Evolutionary conservation across 1,139 yeast species (phyloP), one percentile per base, ranked within the genome.

Genomic region (Saccharomyces hybrid): DNA sequence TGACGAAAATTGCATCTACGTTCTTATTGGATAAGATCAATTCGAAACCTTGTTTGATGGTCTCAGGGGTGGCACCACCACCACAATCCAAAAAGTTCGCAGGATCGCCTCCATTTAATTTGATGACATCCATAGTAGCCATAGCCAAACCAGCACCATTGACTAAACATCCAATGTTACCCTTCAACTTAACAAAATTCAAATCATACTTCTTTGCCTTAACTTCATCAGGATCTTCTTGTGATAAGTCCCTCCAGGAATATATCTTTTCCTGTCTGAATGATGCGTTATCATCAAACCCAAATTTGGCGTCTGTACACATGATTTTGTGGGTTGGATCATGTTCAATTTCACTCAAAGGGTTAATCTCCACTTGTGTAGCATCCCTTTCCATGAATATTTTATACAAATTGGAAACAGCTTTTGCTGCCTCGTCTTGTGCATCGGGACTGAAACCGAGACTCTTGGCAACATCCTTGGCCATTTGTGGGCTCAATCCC

Each of bases 91-190:
- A 83, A 82, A 93, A 93, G 81, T 93, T 93, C 64, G 99, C 99
- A 67, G 99, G 99, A 67, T 84, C 89, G 73, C 99, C 99, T 68
- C 98, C 98, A 78, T 90, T 88, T 68, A 95, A 82, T 79, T 95
- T 91, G 79, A 93, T 89, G 73, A 95, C 95, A 76, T 93, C 99
- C 98, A 93, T 91, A 64, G 99, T 93, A 68, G 99, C 99, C 99
- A 93, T 93, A 68, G 99, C 99, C 71, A 93, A 83, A 76, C 99
- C 99, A 56, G 99, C 99, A 79, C 99, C 99, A 75, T 93, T 93
- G 72, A 93, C 99, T 62, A 93, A 81, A 80, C 96, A 93, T 69
- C 99, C 99, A 70, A 93, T 91, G 80, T 89, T 88, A 75, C 99
- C 99, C 71, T 93, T 95, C 71, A 93, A 85, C 79, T 95, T 93